phyloP scores from a whole-genome alignment of 805 yeast genomes.

The Candida germanica region DNA sequence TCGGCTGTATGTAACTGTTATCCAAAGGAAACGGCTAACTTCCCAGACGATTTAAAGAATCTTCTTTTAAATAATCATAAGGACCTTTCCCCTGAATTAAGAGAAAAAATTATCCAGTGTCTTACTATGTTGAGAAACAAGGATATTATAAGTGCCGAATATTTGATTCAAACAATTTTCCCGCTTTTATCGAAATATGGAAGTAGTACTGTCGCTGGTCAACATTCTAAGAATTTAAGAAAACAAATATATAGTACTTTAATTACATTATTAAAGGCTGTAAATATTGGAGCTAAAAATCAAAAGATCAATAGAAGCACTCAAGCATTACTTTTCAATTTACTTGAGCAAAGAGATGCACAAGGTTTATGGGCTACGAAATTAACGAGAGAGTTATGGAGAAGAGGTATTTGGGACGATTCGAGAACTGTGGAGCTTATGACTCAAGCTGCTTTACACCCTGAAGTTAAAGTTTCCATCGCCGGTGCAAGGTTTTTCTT shows the following conservation, averaged over 20 bases:
- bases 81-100: slow-evolving; percentile 75
- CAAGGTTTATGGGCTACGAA: slow-evolving; percentile 97
- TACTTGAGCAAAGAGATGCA: slow-evolving; percentile 71
- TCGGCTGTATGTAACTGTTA: slow-evolving; percentile 89
- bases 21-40: slow-evolving; percentile 81
- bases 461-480: slow-evolving; percentile 79
- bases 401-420: slow-evolving; percentile 98
- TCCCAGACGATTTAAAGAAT: slow-evolving; percentile 75
- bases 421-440: slow-evolving; percentile 94
- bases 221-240: slow-evolving; percentile 78
- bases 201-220: slow-evolving; percentile 37
- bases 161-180: slow-evolving; percentile 79
- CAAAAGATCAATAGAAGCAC: slow-evolving; percentile 87
- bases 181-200: slow-evolving; percentile 74
- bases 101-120: slow-evolving; percentile 89
- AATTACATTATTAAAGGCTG: slow-evolving; percentile 72
- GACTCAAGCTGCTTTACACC: slow-evolving; percentile 92
- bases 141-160: slow-evolving; percentile 73
- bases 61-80: slow-evolving; percentile 74
- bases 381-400: slow-evolving; percentile 92
- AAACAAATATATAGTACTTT: slow-evolving; percentile 78
- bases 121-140: slow-evolving; percentile 88
- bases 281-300: slow-evolving; percentile 85
- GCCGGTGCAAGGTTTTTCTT: slow-evolving; percentile 90
- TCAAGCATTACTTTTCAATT: slow-evolving; percentile 86